These are phyloP conservation scores for Protostelium mycophagum DNA, from an alignment of 78 protist species.

Conservation along the genomic window DNA sequence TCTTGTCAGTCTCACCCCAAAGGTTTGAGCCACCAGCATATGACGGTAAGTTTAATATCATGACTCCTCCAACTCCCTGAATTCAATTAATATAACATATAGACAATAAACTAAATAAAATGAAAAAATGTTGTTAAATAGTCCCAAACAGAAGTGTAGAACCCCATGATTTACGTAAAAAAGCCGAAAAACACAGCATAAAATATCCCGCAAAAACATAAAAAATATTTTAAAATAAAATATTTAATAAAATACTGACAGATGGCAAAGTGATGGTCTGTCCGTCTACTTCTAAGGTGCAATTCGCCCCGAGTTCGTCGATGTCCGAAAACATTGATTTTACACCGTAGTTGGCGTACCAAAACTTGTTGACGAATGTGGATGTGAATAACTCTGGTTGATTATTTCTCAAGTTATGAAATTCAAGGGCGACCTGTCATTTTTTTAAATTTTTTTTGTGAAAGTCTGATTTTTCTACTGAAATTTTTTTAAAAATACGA, in stretches of 20 bases:
- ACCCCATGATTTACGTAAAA: too few species aligned
- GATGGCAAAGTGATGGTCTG: neutral
- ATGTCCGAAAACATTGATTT: neutral
- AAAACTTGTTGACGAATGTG: neutral
- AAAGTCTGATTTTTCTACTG: too few species aligned
- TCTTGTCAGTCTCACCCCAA: neutral
- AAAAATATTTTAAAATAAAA: too few species aligned
- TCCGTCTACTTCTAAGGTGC: neutral
- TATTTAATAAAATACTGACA: neutral
- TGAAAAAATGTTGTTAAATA: too few species aligned
- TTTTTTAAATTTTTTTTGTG: too few species aligned
- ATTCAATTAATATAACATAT: neutral
- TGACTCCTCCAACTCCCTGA: neutral
- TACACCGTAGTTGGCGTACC: neutral
- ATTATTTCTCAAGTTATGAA: neutral
- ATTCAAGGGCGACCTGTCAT: neutral
- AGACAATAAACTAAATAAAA: too few species aligned
- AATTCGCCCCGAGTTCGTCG: neutral
- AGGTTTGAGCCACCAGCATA: neutral
- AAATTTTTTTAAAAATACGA: too few species aligned
- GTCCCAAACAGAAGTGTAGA: too few species aligned
- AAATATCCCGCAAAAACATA: too few species aligned
- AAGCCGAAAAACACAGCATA: too few species aligned
- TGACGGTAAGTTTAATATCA: neutral
- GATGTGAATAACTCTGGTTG: neutral